Evolutionary conservation across 805 yeast genomes (phyloP).

Genomic region (Metschnikowia vanudenii): DNA sequence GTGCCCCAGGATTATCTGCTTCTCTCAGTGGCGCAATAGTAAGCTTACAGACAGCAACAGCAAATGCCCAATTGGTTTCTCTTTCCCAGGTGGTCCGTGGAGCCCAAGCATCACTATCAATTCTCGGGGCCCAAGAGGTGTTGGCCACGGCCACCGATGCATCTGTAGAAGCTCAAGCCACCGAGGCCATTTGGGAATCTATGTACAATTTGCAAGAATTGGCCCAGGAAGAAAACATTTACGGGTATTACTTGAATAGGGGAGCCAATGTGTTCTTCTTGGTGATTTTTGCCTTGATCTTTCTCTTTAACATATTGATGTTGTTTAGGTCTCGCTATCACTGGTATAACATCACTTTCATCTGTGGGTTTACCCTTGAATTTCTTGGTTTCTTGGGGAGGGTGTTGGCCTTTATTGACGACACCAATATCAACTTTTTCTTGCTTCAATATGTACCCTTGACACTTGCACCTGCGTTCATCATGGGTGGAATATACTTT

Average conservation of each 20-base stretch:
- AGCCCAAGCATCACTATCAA: conserved; percentile 36
- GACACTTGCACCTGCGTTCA: conserved; percentile 42
- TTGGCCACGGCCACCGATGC: conserved; percentile 39
- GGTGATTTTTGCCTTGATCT: conserved; percentile 26
- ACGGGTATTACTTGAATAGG: conserved; percentile 23
- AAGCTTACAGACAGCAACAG: conserved; percentile 24
- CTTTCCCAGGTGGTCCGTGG: conserved; percentile 31
- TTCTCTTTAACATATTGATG: conserved; percentile 29
- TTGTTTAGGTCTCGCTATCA: conserved; percentile 32
- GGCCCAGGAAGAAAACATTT: conserved; percentile 30
- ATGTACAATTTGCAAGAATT: conserved; percentile 33
- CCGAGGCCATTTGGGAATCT: conserved; percentile 33
- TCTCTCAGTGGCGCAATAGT: conserved; percentile 15
- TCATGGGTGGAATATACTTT: conserved; percentile 44
- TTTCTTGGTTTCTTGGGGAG: conserved; percentile 40
- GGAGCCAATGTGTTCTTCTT: conserved; percentile 37
- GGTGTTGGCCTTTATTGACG: conserved; percentile 29
- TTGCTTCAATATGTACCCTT: conserved; percentile 35
- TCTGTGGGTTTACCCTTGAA: conserved; percentile 37
- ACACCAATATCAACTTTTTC: conserved; percentile 23
- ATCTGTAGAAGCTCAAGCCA: conserved; percentile 27
- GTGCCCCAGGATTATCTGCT: conserved; percentile 23
- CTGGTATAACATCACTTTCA: conserved; percentile 40
- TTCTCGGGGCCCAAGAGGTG: conserved; percentile 35
- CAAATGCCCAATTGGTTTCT: conserved; percentile 17